These are phyloP conservation scores for Prunus mongolica DNA, from an alignment of 306 rosid genomes.

Conservation along the genomic window DNA sequence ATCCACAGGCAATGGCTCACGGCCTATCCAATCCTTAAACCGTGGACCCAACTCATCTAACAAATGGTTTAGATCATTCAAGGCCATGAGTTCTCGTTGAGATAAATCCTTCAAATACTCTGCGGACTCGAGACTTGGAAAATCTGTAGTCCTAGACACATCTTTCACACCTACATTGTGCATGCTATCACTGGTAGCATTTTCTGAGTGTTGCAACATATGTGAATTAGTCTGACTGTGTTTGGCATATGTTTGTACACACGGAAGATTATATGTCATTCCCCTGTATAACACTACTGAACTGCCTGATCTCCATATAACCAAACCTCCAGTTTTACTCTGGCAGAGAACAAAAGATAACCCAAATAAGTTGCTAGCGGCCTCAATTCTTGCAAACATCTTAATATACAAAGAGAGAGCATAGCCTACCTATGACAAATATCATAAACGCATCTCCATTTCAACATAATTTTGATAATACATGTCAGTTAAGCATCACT, in stretches of 20 bases:
- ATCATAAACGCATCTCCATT: constrained; percentile 3
- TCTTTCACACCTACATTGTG: constrained; percentile 14
- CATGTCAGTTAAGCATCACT: background rate
- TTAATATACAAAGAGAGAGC: background rate
- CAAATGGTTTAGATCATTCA: constrained; percentile 59
- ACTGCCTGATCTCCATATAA: constrained; percentile 92
- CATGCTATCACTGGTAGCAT: constrained; percentile 21
- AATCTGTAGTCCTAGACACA: constrained; percentile 24
- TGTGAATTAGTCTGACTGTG: constrained; percentile 23
- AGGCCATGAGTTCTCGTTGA: constrained; percentile 50
- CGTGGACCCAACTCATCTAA: constrained; percentile 90
- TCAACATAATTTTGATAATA: background rate
- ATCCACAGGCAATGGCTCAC: constrained; percentile 89
- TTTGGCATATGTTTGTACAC: constrained; percentile 46
- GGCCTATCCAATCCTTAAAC: constrained; percentile 82
- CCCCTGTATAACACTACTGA: constrained; percentile 82
- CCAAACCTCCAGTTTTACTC: constrained; percentile 84
- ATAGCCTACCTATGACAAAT: background rate
- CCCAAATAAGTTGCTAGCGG: constrained; percentile 15
- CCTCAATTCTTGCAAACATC: constrained; percentile 8
- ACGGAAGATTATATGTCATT: constrained; percentile 68
- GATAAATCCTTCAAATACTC: constrained; percentile 51
- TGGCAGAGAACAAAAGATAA: constrained; percentile 29
- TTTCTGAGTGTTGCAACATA: constrained; percentile 14
- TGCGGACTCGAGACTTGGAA: constrained; percentile 27